phyloP scores from a whole-genome alignment of 495 filamentous ascomycete genomes.

The Echria macrotheca region DNA sequence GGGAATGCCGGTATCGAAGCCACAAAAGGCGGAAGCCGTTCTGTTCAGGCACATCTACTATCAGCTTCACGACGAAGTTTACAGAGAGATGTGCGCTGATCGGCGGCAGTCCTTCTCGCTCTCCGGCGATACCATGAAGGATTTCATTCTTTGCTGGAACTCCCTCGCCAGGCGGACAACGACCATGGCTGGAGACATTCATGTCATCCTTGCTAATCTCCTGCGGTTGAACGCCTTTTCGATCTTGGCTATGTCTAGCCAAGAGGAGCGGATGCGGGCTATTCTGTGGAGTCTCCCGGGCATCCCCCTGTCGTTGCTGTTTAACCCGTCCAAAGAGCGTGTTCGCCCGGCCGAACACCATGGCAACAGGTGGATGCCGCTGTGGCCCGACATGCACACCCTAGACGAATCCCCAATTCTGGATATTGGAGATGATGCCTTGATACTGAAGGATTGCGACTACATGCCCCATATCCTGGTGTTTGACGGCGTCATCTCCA shows the following conservation, averaged over 20 bases:
- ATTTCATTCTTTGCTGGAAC: slow-evolving; percentile 2
- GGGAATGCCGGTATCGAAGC: neutral
- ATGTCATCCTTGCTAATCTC: slow-evolving; percentile 1
- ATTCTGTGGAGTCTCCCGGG: slow-evolving; percentile 4
- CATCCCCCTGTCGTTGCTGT: neutral
- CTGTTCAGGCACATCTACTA: neutral
- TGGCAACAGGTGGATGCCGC: neutral
- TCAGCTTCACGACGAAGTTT: neutral
- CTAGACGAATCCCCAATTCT: neutral
- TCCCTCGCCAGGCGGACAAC: neutral
- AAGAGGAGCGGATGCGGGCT: neutral
- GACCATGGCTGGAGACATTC: neutral
- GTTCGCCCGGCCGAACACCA: neutral
- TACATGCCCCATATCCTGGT: neutral
- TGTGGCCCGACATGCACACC: neutral
- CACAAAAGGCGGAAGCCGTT: neutral
- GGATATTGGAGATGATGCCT: neutral
- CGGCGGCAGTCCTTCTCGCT: neutral
- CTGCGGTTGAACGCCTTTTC: slow-evolving; percentile 4
- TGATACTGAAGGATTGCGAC: neutral
- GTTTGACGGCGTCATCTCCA: neutral
- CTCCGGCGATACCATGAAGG: neutral
- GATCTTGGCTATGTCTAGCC: neutral
- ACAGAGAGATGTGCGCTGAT: neutral
- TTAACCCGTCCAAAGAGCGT: neutral